Evolutionary conservation across 441 rosid genomes (phyloP), one percentile per base, ranked within the genome.

Genomic region (Brassica balearica): DNA sequence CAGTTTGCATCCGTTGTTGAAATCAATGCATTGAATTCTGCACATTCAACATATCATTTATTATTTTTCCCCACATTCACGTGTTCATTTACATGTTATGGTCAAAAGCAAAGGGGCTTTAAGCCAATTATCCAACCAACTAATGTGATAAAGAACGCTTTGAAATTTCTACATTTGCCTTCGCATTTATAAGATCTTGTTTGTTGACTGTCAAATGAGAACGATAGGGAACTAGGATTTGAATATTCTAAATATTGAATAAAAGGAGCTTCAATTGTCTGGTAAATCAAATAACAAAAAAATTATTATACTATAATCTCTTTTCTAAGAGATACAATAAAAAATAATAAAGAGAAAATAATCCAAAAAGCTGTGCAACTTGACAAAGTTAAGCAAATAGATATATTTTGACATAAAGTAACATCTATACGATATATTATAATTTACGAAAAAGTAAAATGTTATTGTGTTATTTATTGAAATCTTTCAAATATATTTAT

Each of bases 201-300:
- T 14, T 76, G 7, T 62, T 34, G 43, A 36, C 63, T 15, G 32
- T 14, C 5, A 66, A 34, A 51, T 22, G 38, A 43, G 19, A 34
- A 48, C 27, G 74, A 61, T 15, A 64, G 46, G 34, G 36, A 63
- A 53, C 34, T 64, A 63, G 10, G n/a, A 69, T 11, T 62, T 76
- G 59, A 77, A 62, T 62, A 70, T 62, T 77, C 65, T 55, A 69
- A 14, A 36, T 53, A 29, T 63, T 69, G 22, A 69, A 69, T 20
- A 7, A 69, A 22, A 41, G 34, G n/a, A 27, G 14, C 19, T 41
- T 0, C 10, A 10, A 3, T 75, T 41, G 43, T 41, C 12, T 23
- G 1, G 36, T 41, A 15, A 56, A 25, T 59, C 19, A 34, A 65
- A 5, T 14, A 14, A 7, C 71, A n/a, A 14, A 43, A 61, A 8